phyloP scores from a whole-genome alignment of 129 eudicot genomes.

The Artemisia argyi region DNA sequence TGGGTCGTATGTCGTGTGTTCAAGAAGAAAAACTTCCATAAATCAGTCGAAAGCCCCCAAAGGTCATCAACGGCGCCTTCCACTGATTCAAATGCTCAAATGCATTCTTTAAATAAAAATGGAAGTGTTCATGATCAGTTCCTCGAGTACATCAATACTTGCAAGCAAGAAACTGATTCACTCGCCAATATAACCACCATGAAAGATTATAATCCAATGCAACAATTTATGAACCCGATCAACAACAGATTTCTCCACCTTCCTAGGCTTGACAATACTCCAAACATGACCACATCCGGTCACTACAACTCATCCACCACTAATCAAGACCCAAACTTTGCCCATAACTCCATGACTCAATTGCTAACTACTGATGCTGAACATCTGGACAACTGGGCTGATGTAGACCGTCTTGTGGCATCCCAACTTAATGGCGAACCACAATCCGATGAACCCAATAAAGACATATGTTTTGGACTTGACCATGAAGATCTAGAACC shows the following conservation, averaged over 20 bases:
- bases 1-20: slow-evolving; percentile 88
- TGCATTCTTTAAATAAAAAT: slow-evolving; percentile 26
- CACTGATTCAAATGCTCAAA: slow-evolving; percentile 28
- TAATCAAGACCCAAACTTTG: slow-evolving; percentile 25
- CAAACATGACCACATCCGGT: neutral
- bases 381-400: slow-evolving; percentile 46
- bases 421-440: slow-evolving; percentile 56
- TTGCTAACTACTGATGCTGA: slow-evolving; percentile 22
- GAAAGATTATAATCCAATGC: slow-evolving; percentile 20
- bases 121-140: slow-evolving; percentile 52
- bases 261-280: slow-evolving; percentile 46
- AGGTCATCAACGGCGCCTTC: slow-evolving; percentile 39
- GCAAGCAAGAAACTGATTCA: slow-evolving; percentile 40
- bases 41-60: slow-evolving; percentile 44
- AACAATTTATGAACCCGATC: slow-evolving; percentile 19
- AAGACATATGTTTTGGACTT: slow-evolving; percentile 33
- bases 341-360: slow-evolving; percentile 30
- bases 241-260: slow-evolving; percentile 44
- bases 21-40: slow-evolving; percentile 71
- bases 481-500: slow-evolving; percentile 19
- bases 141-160: slow-evolving; percentile 45
- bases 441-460: slow-evolving; percentile 22
- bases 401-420: slow-evolving; percentile 53
- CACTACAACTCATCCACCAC: slow-evolving; percentile 9
- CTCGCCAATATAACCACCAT: slow-evolving; percentile 2